A percentile compares a stretch with the other conserved stretches of the same genome.
Conservation (phyloP, 2,329 filamentous ascomycete species). For the Parastagonospora avenae region DNA sequence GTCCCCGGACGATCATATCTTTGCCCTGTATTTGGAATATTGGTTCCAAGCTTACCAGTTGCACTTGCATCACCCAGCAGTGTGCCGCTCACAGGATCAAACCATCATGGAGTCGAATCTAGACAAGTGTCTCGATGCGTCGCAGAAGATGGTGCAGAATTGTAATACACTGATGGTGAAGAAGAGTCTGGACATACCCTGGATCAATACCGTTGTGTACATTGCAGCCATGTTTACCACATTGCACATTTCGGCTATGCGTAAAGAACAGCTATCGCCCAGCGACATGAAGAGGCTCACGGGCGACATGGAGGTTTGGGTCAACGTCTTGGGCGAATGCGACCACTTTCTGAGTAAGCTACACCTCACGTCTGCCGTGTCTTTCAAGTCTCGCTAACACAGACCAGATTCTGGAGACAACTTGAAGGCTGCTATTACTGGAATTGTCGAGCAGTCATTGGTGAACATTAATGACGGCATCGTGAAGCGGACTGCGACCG, state of each 20-base stretch:
- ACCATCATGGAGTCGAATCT: slow-evolving; percentile 63
- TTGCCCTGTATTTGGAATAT: slow-evolving; percentile 56
- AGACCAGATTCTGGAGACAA: slow-evolving; percentile 53
- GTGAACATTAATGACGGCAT: slow-evolving; percentile 54
- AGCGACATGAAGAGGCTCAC: slow-evolving; percentile 65
- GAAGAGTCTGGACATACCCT: slow-evolving; percentile 76
- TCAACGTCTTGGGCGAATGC: slow-evolving; percentile 70
- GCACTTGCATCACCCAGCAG: slow-evolving; percentile 59
- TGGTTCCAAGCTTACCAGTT: slow-evolving; percentile 57
- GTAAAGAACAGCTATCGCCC: slow-evolving; percentile 63
- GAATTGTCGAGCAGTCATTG: slow-evolving; percentile 56
- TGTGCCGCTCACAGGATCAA: slow-evolving; percentile 58
- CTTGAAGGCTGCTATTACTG: slow-evolving; percentile 55
- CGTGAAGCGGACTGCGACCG: slow-evolving; percentile 50
- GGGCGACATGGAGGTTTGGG: slow-evolving; percentile 72
- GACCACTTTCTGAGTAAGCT: slow-evolving; percentile 68
- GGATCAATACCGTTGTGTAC: slow-evolving; percentile 75
- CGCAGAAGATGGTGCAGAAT: slow-evolving; percentile 66
- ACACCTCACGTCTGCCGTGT: background rate
- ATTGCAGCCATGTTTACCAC: slow-evolving; percentile 75
- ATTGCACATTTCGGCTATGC: slow-evolving; percentile 71
- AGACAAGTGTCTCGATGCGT: slow-evolving; percentile 67
- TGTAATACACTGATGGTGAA: slow-evolving; percentile 65
- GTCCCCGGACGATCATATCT: slow-evolving; percentile 54
- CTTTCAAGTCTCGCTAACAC: background rate